phyloP scores from a whole-genome alignment of 192 early-diverging fungal genomes.

The Umbelopsis sp. region DNA sequence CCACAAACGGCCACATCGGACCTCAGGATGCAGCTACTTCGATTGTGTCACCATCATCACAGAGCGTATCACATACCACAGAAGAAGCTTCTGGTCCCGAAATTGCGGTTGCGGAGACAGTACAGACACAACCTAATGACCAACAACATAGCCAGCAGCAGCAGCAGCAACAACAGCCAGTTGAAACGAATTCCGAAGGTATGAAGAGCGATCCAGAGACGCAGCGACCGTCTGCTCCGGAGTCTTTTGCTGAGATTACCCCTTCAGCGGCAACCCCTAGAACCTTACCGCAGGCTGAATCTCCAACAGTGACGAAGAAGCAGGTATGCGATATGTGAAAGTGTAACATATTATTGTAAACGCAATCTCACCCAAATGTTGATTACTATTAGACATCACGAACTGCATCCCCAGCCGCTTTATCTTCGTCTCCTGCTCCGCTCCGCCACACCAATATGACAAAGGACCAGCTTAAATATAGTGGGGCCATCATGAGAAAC shows the following conservation, averaged over 20 bases:
- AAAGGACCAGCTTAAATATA: slow-evolving; percentile 85
- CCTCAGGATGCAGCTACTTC: neutral
- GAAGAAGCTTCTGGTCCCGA: neutral
- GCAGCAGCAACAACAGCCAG: neutral
- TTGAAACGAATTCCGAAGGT: neutral
- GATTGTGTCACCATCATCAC: slow-evolving; percentile 11
- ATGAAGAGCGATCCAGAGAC: neutral
- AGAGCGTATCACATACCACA: neutral
- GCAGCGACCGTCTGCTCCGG: neutral
- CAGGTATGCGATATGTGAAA: neutral
- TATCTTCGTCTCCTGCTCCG: slow-evolving; percentile 20
- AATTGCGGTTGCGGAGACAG: neutral
- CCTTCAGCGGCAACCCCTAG: slow-evolving; percentile 17
- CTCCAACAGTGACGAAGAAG: slow-evolving; percentile 4
- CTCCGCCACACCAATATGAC: slow-evolving; percentile 55
- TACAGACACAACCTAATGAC: neutral
- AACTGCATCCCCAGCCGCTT: slow-evolving; percentile 22
- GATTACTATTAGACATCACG: neutral
- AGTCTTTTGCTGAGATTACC: slow-evolving; percentile 8
- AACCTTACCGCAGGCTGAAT: slow-evolving; percentile 6
- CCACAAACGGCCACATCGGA: slow-evolving; percentile 5
- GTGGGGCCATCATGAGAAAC: slow-evolving; percentile 68
- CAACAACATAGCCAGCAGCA: no score
- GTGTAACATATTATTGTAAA: neutral
- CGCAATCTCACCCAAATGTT: neutral